phyloP scores from a whole-genome alignment of 2,329 filamentous ascomycete species.

The Fusarium falciforme region DNA sequence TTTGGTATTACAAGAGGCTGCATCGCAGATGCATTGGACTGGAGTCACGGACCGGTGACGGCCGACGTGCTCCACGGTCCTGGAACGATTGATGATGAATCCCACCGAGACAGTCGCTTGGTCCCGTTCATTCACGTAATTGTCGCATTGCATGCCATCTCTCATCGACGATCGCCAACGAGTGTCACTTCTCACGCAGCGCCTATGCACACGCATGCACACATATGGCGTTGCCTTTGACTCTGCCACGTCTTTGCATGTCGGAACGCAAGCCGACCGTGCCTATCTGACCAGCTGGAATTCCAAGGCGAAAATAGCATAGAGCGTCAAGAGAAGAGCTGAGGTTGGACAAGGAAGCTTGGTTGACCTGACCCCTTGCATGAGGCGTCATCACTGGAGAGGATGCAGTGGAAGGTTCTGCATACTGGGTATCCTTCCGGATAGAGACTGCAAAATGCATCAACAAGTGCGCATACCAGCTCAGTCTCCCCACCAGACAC shows the following conservation, averaged over 20 bases:
- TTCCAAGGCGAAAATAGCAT: background rate
- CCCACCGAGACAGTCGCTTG: slow-evolving; percentile 10
- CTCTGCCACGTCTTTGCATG: background rate
- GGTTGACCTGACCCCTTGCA: background rate
- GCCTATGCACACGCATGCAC: background rate
- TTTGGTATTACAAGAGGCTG: slow-evolving; percentile 2
- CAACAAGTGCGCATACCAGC: background rate
- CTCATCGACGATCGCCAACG: slow-evolving; percentile 10
- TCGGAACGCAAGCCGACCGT: background rate
- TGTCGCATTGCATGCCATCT: slow-evolving; percentile 18
- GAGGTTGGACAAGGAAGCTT: background rate
- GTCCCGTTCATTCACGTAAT: slow-evolving; percentile 18
- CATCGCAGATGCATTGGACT: background rate
- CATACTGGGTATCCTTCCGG: background rate
- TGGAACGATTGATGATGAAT: slow-evolving; percentile 5
- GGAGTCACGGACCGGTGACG: slow-evolving; percentile 3
- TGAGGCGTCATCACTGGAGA: background rate
- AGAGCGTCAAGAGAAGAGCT: background rate
- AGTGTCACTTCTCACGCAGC: background rate
- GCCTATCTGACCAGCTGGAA: background rate
- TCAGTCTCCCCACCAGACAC: background rate
- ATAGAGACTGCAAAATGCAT: background rate
- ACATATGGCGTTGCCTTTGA: background rate
- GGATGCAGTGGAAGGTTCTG: background rate
- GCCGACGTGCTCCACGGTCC: slow-evolving; percentile 4